Evolutionary conservation across 2,329 filamentous ascomycete species (phyloP).

Genomic region (Lachnellula subtilissima): DNA sequence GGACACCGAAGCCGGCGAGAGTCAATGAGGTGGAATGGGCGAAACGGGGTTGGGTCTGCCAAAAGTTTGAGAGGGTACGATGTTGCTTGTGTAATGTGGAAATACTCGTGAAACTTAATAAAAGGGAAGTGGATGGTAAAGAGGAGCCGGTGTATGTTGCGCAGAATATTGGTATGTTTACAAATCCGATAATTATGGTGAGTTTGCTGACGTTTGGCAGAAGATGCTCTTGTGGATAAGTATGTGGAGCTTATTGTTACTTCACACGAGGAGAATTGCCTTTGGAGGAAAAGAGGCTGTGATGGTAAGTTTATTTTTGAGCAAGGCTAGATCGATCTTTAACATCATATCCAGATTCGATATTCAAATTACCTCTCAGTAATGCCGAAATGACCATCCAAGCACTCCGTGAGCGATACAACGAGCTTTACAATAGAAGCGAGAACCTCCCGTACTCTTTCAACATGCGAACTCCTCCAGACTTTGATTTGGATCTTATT

Average conservation of each 20-base stretch:
- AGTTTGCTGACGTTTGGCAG: constrained; percentile 30
- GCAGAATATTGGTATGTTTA: constrained; percentile 53
- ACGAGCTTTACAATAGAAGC: constrained; percentile 51
- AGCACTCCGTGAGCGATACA: constrained; percentile 58
- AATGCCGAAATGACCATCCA: constrained; percentile 56
- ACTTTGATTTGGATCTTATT: constrained; percentile 46
- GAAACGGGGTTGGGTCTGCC: constrained; percentile 85
- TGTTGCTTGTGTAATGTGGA: constrained; percentile 84
- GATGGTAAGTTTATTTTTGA: constrained; percentile 56
- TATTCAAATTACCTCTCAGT: constrained; percentile 58
- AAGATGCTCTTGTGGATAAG: constrained; percentile 67
- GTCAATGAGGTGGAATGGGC: constrained; percentile 94
- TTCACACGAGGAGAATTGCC: constrained; percentile 74
- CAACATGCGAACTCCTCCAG: constrained; percentile 50
- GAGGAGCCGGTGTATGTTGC: constrained; percentile 49
- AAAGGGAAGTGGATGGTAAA: constrained; percentile 52
- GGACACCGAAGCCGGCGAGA: constrained; percentile 84
- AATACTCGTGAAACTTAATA: constrained; percentile 72
- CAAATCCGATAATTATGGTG: constrained; percentile 14
- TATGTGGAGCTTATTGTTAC: constrained; percentile 69
- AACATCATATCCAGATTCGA: constrained; percentile 41
- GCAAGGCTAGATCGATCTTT: constrained; percentile 16
- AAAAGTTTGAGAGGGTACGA: constrained; percentile 74
- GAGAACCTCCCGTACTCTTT: constrained; percentile 57
- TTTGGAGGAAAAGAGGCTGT: constrained; percentile 85